phyloP scores from a whole-genome alignment of 441 rosid species.

The Adansonia grandidieri region DNA sequence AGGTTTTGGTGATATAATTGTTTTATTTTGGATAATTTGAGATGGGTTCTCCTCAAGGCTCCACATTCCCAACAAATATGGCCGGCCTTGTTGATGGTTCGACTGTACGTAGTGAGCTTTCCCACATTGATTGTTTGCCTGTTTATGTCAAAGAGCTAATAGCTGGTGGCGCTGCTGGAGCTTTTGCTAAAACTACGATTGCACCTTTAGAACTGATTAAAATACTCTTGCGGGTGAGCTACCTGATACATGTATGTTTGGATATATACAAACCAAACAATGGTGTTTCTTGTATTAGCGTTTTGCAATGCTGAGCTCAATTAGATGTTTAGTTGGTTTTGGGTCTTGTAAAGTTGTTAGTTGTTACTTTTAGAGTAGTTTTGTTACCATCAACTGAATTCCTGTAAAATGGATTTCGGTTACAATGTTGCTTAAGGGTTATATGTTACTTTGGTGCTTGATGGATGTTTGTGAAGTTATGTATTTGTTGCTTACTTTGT shows the following conservation, averaged over 20 bases:
- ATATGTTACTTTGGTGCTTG: constrained; percentile 10
- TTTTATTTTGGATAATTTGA: constrained; percentile 23
- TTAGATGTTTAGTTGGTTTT: not conserved
- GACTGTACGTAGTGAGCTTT: constrained; percentile 38
- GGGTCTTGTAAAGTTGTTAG: not conserved
- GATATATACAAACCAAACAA: not conserved
- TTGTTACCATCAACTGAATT: not conserved
- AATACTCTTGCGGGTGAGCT: constrained; percentile 82
- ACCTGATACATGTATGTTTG: not conserved
- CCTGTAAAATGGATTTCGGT: not conserved
- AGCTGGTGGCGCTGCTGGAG: constrained; percentile 97
- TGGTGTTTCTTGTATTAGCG: not conserved
- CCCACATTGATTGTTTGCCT: constrained; percentile 65
- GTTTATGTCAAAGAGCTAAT: constrained; percentile 84
- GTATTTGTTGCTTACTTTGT: not conserved
- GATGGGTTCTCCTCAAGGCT: constrained; percentile 73
- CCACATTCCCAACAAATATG: constrained; percentile 63
- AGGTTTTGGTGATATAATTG: constrained; percentile 25
- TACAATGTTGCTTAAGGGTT: not conserved
- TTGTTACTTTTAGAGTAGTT: not conserved
- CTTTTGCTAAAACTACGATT: constrained; percentile 83
- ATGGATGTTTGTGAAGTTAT: not conserved
- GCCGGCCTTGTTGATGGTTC: constrained; percentile 68
- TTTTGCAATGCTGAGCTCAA: not conserved
- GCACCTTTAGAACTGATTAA: constrained; percentile 93